Evolutionary conservation across 352 stramenopile genomes (phyloP).

Genomic region (Globisporangium nunn): DNA sequence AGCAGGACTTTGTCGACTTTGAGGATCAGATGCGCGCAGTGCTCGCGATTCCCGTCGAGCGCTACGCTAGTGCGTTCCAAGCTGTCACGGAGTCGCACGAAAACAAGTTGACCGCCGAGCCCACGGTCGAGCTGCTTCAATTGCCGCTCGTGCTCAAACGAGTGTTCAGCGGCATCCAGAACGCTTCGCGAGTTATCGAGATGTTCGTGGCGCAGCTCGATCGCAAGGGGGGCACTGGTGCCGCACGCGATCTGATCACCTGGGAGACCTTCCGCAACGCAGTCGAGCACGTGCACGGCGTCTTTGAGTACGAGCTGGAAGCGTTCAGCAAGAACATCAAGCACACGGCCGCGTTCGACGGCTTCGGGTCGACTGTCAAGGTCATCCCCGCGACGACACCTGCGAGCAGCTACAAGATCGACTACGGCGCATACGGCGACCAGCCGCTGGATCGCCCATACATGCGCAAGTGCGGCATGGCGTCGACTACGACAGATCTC

Average conservation of each 20-base stretch:
- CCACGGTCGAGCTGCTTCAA: constrained; percentile 38
- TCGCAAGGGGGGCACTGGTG: constrained; percentile 18
- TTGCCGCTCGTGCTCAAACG: constrained; percentile 39
- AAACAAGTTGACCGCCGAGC: constrained; percentile 16
- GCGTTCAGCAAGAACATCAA: constrained; percentile 13
- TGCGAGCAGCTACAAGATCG: constrained; percentile 60
- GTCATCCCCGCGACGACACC: constrained; percentile 54
- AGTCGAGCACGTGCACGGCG: constrained; percentile 28
- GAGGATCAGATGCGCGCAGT: constrained; percentile 39
- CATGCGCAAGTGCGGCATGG: constrained; percentile 72
- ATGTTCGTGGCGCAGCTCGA: constrained; percentile 45
- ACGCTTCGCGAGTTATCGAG: constrained; percentile 21
- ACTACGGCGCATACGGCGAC: constrained; percentile 64
- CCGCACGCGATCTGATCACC: constrained; percentile 32
- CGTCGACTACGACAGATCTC: constrained; percentile 67
- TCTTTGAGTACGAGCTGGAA: constrained; percentile 35
- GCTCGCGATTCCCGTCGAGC: constrained; percentile 19
- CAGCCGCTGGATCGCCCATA: constrained; percentile 58
- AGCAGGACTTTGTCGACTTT: constrained; percentile 53
- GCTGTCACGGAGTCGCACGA: constrained; percentile 24
- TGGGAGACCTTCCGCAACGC: constrained; percentile 40
- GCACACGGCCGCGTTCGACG: constrained; percentile 12
- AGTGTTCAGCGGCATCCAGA: constrained; percentile 22
- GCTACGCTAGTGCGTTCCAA: constrained; percentile 47
- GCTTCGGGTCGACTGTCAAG: constrained; percentile 14